Evolutionary conservation across 345 rosid species (phyloP).

Genomic region (Viola odorata): DNA sequence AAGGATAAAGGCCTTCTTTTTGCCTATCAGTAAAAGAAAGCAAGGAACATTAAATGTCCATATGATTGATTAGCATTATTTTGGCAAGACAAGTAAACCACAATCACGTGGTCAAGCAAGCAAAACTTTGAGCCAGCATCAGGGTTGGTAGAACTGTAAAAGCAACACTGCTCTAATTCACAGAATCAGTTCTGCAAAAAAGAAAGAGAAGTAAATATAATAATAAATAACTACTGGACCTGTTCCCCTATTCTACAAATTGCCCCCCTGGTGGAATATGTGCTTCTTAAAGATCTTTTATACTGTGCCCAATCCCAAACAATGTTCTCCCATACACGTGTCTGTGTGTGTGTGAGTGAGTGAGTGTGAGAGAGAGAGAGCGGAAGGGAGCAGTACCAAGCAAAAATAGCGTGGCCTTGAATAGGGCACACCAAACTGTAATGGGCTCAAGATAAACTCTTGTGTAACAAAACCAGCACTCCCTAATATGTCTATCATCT

Average conservation of each 20-base stretch:
- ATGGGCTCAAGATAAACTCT: slow-evolving; percentile 88
- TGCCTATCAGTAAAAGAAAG: slow-evolving; percentile 42
- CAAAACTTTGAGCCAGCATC: too few relatives aligned
- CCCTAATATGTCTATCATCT: slow-evolving; percentile 59
- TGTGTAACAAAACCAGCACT: slow-evolving; percentile 49
- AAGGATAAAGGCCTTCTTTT: slow-evolving; percentile 63
- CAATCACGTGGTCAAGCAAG: too few relatives aligned
- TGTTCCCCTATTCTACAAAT: too few relatives aligned
- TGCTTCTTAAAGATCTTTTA: too few relatives aligned
- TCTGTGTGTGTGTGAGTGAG: not conserved
- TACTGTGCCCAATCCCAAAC: too few relatives aligned
- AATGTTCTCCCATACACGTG: not conserved
- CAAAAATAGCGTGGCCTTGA: slow-evolving; percentile 96
- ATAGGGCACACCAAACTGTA: slow-evolving; percentile 93
- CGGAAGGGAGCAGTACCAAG: slow-evolving; percentile 40
- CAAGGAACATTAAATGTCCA: not conserved
- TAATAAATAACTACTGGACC: too few relatives aligned
- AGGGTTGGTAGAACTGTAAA: too few relatives aligned
- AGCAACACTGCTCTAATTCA: too few relatives aligned
- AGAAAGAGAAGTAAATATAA: too few relatives aligned
- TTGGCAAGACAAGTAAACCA: not conserved
- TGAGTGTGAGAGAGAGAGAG: slow-evolving; percentile 10
- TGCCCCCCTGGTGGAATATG: too few relatives aligned
- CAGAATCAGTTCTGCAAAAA: too few relatives aligned
- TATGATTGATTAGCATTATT: not conserved